These are phyloP conservation scores for Mycena epipterygia DNA, from an alignment of 768 basidiomycete species.

Conservation along the genomic window DNA sequence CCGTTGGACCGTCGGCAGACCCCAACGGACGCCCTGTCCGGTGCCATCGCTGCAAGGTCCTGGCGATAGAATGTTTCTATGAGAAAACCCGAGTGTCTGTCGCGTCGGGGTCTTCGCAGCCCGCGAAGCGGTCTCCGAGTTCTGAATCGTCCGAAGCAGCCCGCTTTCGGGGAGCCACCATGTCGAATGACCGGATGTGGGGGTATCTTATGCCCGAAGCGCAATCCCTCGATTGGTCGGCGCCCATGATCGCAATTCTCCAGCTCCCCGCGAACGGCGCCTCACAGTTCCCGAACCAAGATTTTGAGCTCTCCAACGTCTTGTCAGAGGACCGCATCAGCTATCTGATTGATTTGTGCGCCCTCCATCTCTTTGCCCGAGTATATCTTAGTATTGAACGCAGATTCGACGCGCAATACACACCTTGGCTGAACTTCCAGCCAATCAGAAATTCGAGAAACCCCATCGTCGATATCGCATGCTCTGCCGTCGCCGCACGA, in stretches of 20 bases:
- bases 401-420: conserved; percentile 28
- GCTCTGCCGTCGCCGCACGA: conserved; percentile 26
- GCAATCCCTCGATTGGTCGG: conserved; percentile 40
- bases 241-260: conserved; percentile 40
- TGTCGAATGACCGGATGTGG: neutral
- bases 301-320: conserved; percentile 14
- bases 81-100: too few species aligned
- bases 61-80: conserved; percentile 18
- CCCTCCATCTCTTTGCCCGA: neutral
- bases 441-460: conserved; percentile 25
- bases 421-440: conserved; percentile 34
- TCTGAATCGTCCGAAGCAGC: too few species aligned
- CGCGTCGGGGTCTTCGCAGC: too few species aligned
- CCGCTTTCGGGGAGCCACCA: too few species aligned
- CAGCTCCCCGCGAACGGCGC: neutral
- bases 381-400: neutral
- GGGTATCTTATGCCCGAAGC: conserved; percentile 1
- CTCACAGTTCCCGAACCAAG: conserved; percentile 1
- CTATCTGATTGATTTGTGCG: conserved; percentile 25
- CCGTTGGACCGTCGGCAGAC: too few species aligned
- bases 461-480: conserved; percentile 30
- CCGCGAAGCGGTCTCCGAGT: too few species aligned
- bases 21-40: neutral
- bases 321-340: conserved; percentile 24
- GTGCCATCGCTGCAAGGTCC: conserved; percentile 32